A percentile compares a stretch with the other conserved stretches of the same genome.
Conservation (phyloP, 2,329 filamentous ascomycete genomes). For the Alternaria triticimaculans region DNA sequence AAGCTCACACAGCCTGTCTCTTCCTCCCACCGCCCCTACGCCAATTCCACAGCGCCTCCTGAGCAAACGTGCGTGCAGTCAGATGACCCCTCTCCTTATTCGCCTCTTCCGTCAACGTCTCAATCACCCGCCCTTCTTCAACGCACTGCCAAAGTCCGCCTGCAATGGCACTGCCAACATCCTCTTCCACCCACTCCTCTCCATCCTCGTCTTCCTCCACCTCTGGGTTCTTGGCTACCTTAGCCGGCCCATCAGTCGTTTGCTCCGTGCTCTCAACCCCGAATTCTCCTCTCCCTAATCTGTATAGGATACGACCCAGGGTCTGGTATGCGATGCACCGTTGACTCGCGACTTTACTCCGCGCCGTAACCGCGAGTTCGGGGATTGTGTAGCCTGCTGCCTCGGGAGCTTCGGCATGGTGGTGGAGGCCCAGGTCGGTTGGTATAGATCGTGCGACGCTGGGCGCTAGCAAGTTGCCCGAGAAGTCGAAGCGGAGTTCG, state of each 20-base stretch:
- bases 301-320: constrained; percentile 81
- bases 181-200: constrained; percentile 46
- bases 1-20: constrained; percentile 58
- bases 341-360: constrained; percentile 84
- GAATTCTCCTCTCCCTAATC: constrained; percentile 77
- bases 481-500: constrained; percentile 87
- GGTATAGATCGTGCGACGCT: constrained; percentile 76
- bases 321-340: constrained; percentile 92
- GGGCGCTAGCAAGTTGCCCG: constrained; percentile 79
- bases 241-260: constrained; percentile 57
- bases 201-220: constrained; percentile 40
- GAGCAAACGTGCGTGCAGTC: constrained; percentile 82
- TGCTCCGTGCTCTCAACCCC: constrained; percentile 58
- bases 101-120: constrained; percentile 79
- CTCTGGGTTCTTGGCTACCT: constrained; percentile 48
- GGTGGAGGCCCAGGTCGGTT: constrained; percentile 81
- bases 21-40: constrained; percentile 70
- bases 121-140: constrained; percentile 77
- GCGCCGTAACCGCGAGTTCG: constrained; percentile 80
- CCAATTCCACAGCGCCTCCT: constrained; percentile 91
- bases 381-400: constrained; percentile 92
- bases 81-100: constrained; percentile 72
- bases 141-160: constrained; percentile 84
- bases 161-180: constrained; percentile 57
- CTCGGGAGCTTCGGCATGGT: constrained; percentile 91